Evolutionary conservation across 139 green algal genomes (phyloP).

Genomic region (Medakamo hakoo): DNA sequence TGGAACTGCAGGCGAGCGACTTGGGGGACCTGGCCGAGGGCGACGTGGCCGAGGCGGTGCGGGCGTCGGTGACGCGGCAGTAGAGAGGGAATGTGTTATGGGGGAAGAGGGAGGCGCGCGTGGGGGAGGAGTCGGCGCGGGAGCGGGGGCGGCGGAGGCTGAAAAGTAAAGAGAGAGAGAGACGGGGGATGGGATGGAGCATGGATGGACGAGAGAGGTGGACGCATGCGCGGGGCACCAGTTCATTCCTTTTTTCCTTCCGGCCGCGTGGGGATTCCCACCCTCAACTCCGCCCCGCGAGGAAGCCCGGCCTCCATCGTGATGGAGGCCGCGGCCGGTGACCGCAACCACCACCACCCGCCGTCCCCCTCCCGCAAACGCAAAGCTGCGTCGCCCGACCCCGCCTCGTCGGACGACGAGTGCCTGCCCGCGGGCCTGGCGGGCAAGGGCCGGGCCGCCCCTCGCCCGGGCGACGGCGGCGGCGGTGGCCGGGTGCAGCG

Average conservation of each 20-base stretch:
- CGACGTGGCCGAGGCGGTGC: constrained; percentile 16
- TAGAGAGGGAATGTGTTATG: constrained; percentile 6
- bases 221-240: not conserved
- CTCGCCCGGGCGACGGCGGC: too few relatives aligned
- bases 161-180: not conserved
- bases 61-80: constrained; percentile 13
- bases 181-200: too few relatives aligned
- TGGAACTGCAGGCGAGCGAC: constrained; percentile 62
- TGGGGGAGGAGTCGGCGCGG: constrained; percentile 11
- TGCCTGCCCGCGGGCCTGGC: too few relatives aligned
- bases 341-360: not conserved
- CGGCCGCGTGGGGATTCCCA: not conserved
- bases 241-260: not conserved
- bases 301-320: too few relatives aligned
- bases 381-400: not conserved
- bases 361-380: not conserved
- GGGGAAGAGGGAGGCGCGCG: too few relatives aligned
- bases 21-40: constrained; percentile 43
- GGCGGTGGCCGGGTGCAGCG: not conserved
- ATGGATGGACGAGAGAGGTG: not conserved
- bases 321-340: too few relatives aligned
- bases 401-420: not conserved
- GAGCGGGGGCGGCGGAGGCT: constrained; percentile 12
- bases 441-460: too few relatives aligned
- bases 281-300: too few relatives aligned